Conservation (phyloP, 1,284 basidiomycete species). For the Ustilago nuda region DNA sequence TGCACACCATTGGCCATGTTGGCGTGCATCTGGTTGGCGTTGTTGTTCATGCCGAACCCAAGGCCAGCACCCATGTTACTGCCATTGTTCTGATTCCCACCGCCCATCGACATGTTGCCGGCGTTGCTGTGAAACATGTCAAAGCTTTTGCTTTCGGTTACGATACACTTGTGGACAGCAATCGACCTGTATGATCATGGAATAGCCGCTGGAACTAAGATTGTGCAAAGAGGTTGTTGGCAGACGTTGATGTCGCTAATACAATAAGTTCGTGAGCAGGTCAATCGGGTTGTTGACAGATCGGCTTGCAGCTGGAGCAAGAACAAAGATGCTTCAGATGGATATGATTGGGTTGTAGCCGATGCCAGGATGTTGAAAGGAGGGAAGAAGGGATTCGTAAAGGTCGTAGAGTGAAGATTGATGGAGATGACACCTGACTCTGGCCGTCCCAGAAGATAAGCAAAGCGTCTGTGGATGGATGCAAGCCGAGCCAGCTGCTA, state of each 20-base stretch:
- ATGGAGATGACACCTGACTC: background rate
- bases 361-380: background rate
- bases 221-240: background rate
- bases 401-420: conserved; percentile 3
- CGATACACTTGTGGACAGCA: background rate
- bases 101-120: conserved; percentile 47
- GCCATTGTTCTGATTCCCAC: conserved; percentile 37
- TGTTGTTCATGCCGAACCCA: conserved; percentile 44
- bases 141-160: background rate
- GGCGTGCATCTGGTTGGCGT: conserved; percentile 41
- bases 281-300: too few relatives aligned
- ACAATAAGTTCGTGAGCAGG: background rate
- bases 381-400: background rate
- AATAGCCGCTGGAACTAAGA: background rate
- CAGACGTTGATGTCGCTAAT: background rate
- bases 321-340: background rate
- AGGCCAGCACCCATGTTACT: conserved; percentile 38
- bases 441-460: background rate
- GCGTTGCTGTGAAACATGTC: conserved; percentile 51
- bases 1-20: conserved; percentile 51
- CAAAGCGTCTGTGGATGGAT: conserved; percentile 1
- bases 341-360: background rate
- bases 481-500: background rate
- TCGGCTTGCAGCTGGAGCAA: too few relatives aligned
- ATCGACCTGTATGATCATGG: conserved; percentile 11